A percentile compares a stretch with the other conserved stretches of the same genome.
These are phyloP conservation scores for Gyromitra esculenta DNA, from an alignment of 2,329 filamentous ascomycete genomes.

Conservation along the genomic window DNA sequence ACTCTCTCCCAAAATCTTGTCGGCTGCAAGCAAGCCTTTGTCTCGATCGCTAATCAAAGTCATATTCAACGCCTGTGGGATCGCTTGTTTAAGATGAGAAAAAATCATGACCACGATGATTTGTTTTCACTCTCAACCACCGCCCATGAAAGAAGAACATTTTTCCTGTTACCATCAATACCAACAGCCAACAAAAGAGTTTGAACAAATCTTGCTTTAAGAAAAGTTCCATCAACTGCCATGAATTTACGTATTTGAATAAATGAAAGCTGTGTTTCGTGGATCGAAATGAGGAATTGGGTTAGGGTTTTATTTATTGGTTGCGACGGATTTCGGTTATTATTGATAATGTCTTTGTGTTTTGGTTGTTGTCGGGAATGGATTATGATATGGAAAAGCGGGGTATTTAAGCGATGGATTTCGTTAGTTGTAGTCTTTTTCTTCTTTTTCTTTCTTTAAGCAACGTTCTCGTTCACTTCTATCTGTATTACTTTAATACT, in stretches of 20 bases:
- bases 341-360: too few relatives aligned
- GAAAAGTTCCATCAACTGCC: neutral
- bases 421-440: too few relatives aligned
- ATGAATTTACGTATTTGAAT: neutral
- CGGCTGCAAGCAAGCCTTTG: neutral
- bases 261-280: neutral
- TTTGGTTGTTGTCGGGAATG: too few relatives aligned
- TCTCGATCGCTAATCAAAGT: slow-evolving; percentile 15
- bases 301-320: too few relatives aligned
- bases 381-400: too few relatives aligned
- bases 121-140: slow-evolving; percentile 19
- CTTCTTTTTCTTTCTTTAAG: too few relatives aligned
- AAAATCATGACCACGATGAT: slow-evolving; percentile 3
- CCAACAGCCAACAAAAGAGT: slow-evolving; percentile 9
- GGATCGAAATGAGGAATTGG: too few relatives aligned
- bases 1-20: neutral
- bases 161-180: slow-evolving; percentile 6
- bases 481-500: too few relatives aligned
- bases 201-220: neutral
- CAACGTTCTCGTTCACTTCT: too few relatives aligned
- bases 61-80: neutral
- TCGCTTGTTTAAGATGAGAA: neutral
- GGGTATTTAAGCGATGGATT: too few relatives aligned
- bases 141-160: slow-evolving; percentile 3
- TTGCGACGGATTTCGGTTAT: too few relatives aligned